phyloP scores from a whole-genome alignment of 2,329 filamentous ascomycete species.

The Myriosclerotinia curreyana region DNA sequence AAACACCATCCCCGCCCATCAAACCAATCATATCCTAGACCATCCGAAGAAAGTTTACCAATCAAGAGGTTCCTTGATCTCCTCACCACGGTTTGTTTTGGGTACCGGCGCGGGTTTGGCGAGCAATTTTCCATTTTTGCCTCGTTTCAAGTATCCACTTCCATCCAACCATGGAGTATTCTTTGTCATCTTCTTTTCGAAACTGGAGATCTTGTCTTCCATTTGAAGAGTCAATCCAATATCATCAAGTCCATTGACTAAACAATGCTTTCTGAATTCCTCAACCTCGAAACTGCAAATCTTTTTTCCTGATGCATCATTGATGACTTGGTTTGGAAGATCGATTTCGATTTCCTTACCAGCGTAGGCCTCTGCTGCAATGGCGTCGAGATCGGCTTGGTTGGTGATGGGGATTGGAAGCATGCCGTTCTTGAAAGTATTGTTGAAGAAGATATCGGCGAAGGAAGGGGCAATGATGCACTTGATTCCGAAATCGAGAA shows the following conservation, averaged over 20 bases:
- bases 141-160: conserved; percentile 68
- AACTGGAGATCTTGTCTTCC: conserved; percentile 79
- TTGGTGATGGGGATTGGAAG: conserved; percentile 71
- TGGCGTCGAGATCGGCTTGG: conserved; percentile 20
- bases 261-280: conserved; percentile 87
- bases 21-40: neutral
- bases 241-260: conserved; percentile 89
- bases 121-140: conserved; percentile 52
- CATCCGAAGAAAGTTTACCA: conserved; percentile 53
- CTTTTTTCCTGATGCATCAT: conserved; percentile 66
- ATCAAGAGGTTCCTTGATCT: conserved; percentile 78
- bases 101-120: conserved; percentile 67
- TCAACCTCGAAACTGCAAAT: conserved; percentile 83
- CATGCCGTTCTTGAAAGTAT: conserved; percentile 99
- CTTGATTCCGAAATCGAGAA: conserved; percentile 94
- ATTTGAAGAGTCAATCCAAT: conserved; percentile 90
- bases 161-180: conserved; percentile 86
- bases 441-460: conserved; percentile 98
- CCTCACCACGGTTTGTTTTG: conserved; percentile 80
- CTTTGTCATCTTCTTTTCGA: conserved; percentile 57
- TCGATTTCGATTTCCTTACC: conserved; percentile 86
- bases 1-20: conserved; percentile 6
- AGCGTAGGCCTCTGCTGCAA: conserved; percentile 61
- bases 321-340: conserved; percentile 77
- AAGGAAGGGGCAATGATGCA: conserved; percentile 89